Conservation (phyloP, 78 protist genomes). For the Dictyostelium capitatum region DNA sequence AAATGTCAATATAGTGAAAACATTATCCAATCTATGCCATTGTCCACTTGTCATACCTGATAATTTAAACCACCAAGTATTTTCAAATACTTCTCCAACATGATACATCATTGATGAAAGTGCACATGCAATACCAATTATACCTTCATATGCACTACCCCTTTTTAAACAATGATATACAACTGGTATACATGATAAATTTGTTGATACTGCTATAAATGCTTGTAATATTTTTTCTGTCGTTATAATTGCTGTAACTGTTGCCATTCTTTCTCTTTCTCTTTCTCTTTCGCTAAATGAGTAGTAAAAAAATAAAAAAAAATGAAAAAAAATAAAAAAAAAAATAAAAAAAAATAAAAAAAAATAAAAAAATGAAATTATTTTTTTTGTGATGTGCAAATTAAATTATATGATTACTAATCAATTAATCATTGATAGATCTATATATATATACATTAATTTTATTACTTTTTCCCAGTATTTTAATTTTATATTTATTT, state of each 20-base stretch:
- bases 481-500: too few species aligned
- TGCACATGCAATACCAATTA: constrained; percentile 71
- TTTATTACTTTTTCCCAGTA: too few species aligned
- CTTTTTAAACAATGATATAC: constrained; percentile 52
- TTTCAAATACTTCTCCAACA: constrained; percentile 66
- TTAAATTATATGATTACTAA: too few species aligned
- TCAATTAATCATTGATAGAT: too few species aligned
- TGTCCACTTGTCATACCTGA: constrained; percentile 59
- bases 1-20: constrained; percentile 66
- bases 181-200: constrained; percentile 67
- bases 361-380: too few species aligned
- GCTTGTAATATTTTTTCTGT: constrained; percentile 52
- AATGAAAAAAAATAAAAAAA: too few species aligned
- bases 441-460: too few species aligned
- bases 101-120: constrained; percentile 73
- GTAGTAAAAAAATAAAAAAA: too few species aligned
- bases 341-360: too few species aligned
- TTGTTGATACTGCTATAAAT: constrained; percentile 57
- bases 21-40: constrained; percentile 81
- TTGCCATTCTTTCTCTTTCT: background rate
- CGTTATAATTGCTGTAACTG: constrained; percentile 7
- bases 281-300: background rate
- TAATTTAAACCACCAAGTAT: constrained; percentile 66
- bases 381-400: too few species aligned
- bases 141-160: constrained; percentile 71